phyloP scores from a whole-genome alignment of 257 asterid genomes.

The Echites panduratus region DNA sequence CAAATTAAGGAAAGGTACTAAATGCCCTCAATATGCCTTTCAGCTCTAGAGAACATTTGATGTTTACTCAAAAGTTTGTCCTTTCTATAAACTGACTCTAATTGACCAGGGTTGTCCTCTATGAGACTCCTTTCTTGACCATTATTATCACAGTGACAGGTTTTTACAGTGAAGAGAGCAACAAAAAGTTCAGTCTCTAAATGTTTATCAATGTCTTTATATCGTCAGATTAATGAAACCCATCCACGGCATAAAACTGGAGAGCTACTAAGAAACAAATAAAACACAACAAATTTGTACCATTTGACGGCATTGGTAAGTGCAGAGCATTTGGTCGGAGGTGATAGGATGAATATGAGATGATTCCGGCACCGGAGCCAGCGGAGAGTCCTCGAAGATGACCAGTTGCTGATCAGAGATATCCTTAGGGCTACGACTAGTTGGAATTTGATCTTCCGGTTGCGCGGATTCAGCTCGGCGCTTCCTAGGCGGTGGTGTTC shows the following conservation, averaged over 20 bases:
- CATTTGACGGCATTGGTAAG: conserved; percentile 99
- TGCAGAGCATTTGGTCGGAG: conserved; percentile 88
- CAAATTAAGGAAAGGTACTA: background rate
- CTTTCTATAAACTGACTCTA: background rate
- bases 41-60: background rate
- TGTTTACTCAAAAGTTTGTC: background rate
- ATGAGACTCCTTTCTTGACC: background rate
- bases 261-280: background rate
- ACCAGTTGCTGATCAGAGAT: conserved; percentile 43
- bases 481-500: conserved; percentile 83
- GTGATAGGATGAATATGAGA: conserved; percentile 44
- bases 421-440: conserved; percentile 48
- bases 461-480: conserved; percentile 55
- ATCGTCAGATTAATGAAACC: background rate
- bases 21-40: background rate
- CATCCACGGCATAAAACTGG: background rate
- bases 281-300: conserved; percentile 27
- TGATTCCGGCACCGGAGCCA: conserved; percentile 40
- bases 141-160: background rate
- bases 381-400: conserved; percentile 65
- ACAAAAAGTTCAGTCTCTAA: background rate
- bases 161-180: background rate
- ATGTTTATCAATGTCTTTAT: background rate
- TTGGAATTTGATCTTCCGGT: conserved; percentile 27
- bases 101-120: background rate